A percentile compares a stretch with the other conserved stretches of the same genome.
Conservation (phyloP, 768 basidiomycete species). For the Fomitopsis serialis region DNA sequence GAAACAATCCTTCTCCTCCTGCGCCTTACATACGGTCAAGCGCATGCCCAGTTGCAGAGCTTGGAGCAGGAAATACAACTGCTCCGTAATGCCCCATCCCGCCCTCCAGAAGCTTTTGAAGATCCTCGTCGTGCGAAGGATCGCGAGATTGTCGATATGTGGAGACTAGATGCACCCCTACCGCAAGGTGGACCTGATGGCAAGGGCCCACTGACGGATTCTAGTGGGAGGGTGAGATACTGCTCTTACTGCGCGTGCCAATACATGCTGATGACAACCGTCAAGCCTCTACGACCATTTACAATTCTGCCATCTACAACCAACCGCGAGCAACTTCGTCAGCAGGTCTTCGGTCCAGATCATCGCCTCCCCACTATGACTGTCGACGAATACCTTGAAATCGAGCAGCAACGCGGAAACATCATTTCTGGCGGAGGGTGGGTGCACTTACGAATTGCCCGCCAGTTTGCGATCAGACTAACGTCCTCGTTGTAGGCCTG, state of each 20-base stretch:
- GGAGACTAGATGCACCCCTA: constrained; percentile 64
- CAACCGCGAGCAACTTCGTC: constrained; percentile 67
- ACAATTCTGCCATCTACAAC: constrained; percentile 75
- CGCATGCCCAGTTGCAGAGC: constrained; percentile 60
- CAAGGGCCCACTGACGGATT: constrained; percentile 66
- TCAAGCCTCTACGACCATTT: constrained; percentile 84
- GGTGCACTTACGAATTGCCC: constrained; percentile 18
- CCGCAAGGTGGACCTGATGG: constrained; percentile 30
- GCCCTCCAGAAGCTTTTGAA: constrained; percentile 22
- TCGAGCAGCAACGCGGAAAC: constrained; percentile 79
- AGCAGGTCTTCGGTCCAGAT: constrained; percentile 79
- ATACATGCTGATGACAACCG: not conserved
- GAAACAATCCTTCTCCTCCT: constrained; percentile 67
- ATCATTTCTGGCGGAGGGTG: constrained; percentile 87
- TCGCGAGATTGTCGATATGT: constrained; percentile 48
- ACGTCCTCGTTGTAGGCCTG: constrained; percentile 33
- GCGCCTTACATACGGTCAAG: constrained; percentile 65
- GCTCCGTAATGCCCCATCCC: constrained; percentile 49
- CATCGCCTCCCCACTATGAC: constrained; percentile 92
- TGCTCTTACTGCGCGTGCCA: constrained; percentile 1
- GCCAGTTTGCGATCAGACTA: not conserved
- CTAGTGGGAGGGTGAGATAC: constrained; percentile 62
- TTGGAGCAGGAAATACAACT: constrained; percentile 71
- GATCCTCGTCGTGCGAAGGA: constrained; percentile 35
- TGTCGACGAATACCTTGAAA: constrained; percentile 89